Base-by-base conservation (phyloP, 108 stramenopile genomes). In the Nannochloropsis salina region DNA sequence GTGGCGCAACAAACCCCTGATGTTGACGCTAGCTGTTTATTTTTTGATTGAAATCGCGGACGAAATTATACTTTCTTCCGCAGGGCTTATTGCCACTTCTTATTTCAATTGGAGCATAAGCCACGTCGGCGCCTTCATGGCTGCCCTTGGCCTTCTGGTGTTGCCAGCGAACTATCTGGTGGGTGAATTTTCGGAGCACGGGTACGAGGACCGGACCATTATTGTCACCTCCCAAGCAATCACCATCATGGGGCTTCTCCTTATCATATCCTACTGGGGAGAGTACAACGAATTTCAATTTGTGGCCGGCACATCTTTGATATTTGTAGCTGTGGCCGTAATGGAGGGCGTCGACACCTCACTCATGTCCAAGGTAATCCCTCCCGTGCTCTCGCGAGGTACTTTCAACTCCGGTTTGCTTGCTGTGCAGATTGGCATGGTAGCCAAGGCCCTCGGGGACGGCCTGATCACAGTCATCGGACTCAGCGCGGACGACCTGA, bases 21-120 rank as follows among this genome's bases (percentile, higher is more conserved):
- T 93, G 91, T 43, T 86, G 43, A 91, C 92, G 6, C 80, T 94
- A 11, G 83, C 87, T 83, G 84, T 94, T 15, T 93, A 93, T 80
- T 93, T 94, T 87, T 89, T 94, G n/a, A 83, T 94, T 61, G 93
- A 94, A 74, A 85, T 93, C 45, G 91, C 92, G 12, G 87, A 92
- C 44, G 93, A 94, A 83, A 85, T 85, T 45, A 81, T 92, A 2
- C 44, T 92, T 40, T 92, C 92, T 87, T 93, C 93, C 2, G 80
- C 90, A n/a, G 83, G 90, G 9, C 91, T 87, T 0, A 61, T 94
- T 10, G 91, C 92, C 41, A 83, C 80, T 15, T 93, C 82, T 42
- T 93, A 93, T 87, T 94, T 94, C 85, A 86, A 80, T 22, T 94
- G 93, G 93, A 86, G 86, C 81, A 45, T 87, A 8, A 86, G 84